These are phyloP conservation scores for Calamus simplicifolius DNA, from an alignment of 176 grass and related monocot species.

Conservation along the genomic window DNA sequence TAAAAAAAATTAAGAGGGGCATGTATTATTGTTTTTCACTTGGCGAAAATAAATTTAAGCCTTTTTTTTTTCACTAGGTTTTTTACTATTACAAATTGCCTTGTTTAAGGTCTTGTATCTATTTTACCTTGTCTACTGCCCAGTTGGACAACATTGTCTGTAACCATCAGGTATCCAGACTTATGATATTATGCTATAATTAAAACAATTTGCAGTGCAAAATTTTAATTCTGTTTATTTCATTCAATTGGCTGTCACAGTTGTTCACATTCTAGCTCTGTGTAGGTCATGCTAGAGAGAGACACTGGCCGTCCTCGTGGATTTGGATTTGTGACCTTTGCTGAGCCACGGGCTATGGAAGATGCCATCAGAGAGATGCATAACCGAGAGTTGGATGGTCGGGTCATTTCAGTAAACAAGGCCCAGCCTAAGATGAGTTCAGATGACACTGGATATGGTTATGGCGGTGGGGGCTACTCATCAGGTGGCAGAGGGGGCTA, in stretches of 20 bases:
- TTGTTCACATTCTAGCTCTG: constrained; percentile 13
- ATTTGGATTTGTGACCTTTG: constrained; percentile 82
- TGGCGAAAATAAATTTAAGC: too few relatives aligned
- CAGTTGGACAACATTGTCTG: too few relatives aligned
- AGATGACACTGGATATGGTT: constrained; percentile 40
- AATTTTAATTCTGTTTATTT: background rate
- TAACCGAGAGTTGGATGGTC: constrained; percentile 50
- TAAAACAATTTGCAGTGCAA: too few relatives aligned
- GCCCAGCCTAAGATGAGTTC: constrained; percentile 63
- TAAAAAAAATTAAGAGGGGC: too few relatives aligned
- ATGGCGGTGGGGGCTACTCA: constrained; percentile 29
- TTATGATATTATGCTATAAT: too few relatives aligned
- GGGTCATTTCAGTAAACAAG: constrained; percentile 64
- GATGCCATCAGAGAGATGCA: constrained; percentile 71
- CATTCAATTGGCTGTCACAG: background rate
- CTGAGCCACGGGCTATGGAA: constrained; percentile 44
- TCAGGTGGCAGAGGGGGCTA: constrained; percentile 68
- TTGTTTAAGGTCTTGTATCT: too few relatives aligned
- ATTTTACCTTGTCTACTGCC: too few relatives aligned
- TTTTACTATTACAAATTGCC: too few relatives aligned
- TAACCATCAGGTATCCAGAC: too few relatives aligned
- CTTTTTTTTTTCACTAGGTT: too few relatives aligned
- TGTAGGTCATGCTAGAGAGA: constrained; percentile 77
- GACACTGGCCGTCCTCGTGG: constrained; percentile 62
- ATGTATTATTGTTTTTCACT: too few relatives aligned